Base-by-base conservation (phyloP, 257 asterid species). In the Penstemon newberryi region DNA sequence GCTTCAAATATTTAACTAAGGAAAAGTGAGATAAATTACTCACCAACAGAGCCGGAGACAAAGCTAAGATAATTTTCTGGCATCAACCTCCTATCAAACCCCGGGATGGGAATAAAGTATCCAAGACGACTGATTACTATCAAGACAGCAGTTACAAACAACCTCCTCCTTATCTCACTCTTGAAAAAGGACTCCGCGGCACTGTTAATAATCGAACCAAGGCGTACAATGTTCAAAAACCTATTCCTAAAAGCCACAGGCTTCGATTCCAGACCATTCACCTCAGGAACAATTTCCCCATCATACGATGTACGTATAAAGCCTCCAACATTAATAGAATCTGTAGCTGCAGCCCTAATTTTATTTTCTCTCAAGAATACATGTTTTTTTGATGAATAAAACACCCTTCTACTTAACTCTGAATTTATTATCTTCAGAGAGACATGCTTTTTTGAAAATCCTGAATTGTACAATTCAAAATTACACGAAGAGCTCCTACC, bases 161-260 rank as follows among this genome's bases (percentile, higher is more conserved):
- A 80, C 87, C 99, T 85, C 76, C 96, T 84, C 10, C 99, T 82
- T 74, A 93, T 93, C 82, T 93, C 97, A 77, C 99, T 93, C 87
- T 90, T 93, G 86, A 93, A 93, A 83, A 93, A 88, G 6, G 96
- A 88, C 67, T 90, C 97, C 12, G 91, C 88, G 40, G 89, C 89
- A 80, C 75, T 78, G 65, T 83, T 84, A 53, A 90, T n/a, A 5
- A 90, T 87, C 15, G 99, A 85, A 65, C 99, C 96, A 53, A 93
- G 54, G 19, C 77, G 79, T 40, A 81, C 83, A 66, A 90, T 78
- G 62, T 84, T 82, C 87, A 93, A 79, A 70, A 84, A 91, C 73
- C 85, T 86, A 74, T 90, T 93, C 81, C 77, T 88, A 79, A 81
- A 93, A 18, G 83, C 79, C 74, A 49, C 77, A 18, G 81, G 72